Evolutionary conservation across 768 basidiomycete genomes (phyloP).

Genomic region (Termitomyces sp.): DNA sequence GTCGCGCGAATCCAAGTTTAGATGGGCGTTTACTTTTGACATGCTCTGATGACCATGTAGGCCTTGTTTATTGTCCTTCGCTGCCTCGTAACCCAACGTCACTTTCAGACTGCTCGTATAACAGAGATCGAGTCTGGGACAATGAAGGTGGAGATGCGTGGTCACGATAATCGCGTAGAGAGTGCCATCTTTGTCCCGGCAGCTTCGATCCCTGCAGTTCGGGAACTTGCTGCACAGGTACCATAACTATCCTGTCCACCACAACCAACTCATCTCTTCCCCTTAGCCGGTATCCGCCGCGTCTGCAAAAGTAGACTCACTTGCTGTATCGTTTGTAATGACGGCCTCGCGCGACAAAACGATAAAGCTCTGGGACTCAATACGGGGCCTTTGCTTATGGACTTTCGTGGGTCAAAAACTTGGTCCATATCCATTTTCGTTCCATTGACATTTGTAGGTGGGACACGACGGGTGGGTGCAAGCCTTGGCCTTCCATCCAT

Average conservation of each 20-base stretch:
- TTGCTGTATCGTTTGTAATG: constrained; percentile 43
- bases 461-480: constrained; percentile 74
- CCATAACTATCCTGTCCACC: neutral
- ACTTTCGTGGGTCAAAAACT: constrained; percentile 47
- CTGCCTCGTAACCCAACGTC: neutral
- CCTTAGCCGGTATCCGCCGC: constrained; percentile 3
- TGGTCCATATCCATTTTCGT: neutral
- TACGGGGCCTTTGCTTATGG: constrained; percentile 59
- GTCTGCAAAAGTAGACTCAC: constrained; percentile 3
- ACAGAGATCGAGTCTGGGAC: constrained; percentile 59
- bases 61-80: constrained; percentile 10
- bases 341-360: constrained; percentile 73
- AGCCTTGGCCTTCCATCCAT: constrained; percentile 67
- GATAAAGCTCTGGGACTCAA: constrained; percentile 71
- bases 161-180: constrained; percentile 72
- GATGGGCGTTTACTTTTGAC: constrained; percentile 59
- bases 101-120: constrained; percentile 56
- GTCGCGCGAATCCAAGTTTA: constrained; percentile 38
- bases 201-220: constrained; percentile 50
- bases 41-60: constrained; percentile 66
- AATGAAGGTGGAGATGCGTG: constrained; percentile 61
- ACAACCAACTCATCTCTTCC: neutral
- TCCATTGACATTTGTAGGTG: constrained; percentile 13
- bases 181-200: constrained; percentile 63
- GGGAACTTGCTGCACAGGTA: constrained; percentile 49